Evolutionary conservation across 1,139 yeast species (phyloP), one percentile per base, ranked within the genome.

Genomic region (Yamadazyma membranifaciens): DNA sequence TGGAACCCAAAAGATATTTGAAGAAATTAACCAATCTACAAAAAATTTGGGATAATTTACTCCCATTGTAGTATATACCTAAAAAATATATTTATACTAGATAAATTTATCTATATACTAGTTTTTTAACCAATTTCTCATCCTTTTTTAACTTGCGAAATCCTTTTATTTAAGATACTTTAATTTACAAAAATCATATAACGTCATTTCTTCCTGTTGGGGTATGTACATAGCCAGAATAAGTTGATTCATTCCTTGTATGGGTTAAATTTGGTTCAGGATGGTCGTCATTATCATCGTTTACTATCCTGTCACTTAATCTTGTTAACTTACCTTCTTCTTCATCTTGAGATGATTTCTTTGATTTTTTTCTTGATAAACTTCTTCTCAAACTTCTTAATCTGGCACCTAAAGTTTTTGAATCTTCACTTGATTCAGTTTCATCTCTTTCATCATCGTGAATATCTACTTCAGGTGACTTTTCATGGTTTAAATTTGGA

Each of bases 131-230:
- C 24, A 7, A 20, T 20, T 20, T 20, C 24, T 20, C 7, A 20
- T 20, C 24, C 24, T 20, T 20, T 20, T 20, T 20, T 20, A 20
- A 20, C 7, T 20, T 20, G 5, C 24, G 5, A 20, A 20, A 6
- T 20, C 7, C 24, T 20, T 7, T 20, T 7, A 20, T 20, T 20
- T 20, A 20, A 20, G 24, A 20, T 20, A 20, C 24, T 20, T 20
- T 20, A 20, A 20, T 20, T 20, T 20, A 20, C 24, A 20, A 20
- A 20, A 20, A 14, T 41, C 32, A 66, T 38, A 65, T 52, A 43
- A 67, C 54, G 33, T 62, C 60, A 42, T 58, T 60, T 31, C 62
- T 56, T 20, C 54, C 52, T n/a, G 67, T 65, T 13, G 72, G 72
- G 22, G 54, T 55, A 34, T 56, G 54, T 14, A 42, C 45, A 28